Conservation (phyloP, 495 filamentous ascomycete species). For the Glutinoglossum americanum region DNA sequence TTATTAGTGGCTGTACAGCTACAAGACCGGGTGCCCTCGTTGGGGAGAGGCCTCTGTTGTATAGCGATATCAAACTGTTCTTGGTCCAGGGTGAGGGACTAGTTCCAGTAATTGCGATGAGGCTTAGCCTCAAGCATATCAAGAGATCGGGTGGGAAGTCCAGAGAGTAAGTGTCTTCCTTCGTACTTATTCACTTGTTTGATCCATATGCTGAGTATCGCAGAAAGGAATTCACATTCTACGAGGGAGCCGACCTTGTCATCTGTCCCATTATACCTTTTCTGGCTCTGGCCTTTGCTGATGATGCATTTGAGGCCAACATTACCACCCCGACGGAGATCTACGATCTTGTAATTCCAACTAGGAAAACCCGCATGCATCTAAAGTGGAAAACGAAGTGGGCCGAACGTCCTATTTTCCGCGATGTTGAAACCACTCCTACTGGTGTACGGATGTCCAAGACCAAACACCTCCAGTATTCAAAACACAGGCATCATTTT, state of each 20-base stretch:
- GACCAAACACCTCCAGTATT: slow-evolving; percentile 6
- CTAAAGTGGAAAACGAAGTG: slow-evolving; percentile 5
- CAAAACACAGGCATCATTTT: slow-evolving; percentile 7
- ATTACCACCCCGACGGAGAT: slow-evolving; percentile 6
- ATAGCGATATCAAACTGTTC: slow-evolving; percentile 5
- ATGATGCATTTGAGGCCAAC: slow-evolving; percentile 6
- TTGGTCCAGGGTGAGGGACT: not conserved
- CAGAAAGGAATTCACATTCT: slow-evolving; percentile 10
- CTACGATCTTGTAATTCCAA: slow-evolving; percentile 6
- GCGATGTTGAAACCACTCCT: slow-evolving; percentile 3
- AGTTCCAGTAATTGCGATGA: not conserved
- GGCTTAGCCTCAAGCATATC: slow-evolving; percentile 6
- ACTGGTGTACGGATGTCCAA: slow-evolving; percentile 2
- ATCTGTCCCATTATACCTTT: slow-evolving; percentile 6
- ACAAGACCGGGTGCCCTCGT: slow-evolving; percentile 5
- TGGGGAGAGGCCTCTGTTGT: slow-evolving; percentile 4
- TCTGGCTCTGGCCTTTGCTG: slow-evolving; percentile 1
- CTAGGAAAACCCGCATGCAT: slow-evolving; percentile 1
- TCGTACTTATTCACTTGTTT: not conserved
- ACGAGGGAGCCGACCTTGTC: slow-evolving; percentile 5
- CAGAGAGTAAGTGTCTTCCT: not conserved
- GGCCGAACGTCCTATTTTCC: slow-evolving; percentile 4
- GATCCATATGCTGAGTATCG: not conserved
- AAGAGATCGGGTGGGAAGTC: slow-evolving; percentile 1
- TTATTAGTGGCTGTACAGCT: slow-evolving; percentile 3